Percentiles rank a stretch among this genome's conserved stretches.
Conservation (phyloP, 805 yeast genomes). For the Pichia membranifaciens region DNA sequence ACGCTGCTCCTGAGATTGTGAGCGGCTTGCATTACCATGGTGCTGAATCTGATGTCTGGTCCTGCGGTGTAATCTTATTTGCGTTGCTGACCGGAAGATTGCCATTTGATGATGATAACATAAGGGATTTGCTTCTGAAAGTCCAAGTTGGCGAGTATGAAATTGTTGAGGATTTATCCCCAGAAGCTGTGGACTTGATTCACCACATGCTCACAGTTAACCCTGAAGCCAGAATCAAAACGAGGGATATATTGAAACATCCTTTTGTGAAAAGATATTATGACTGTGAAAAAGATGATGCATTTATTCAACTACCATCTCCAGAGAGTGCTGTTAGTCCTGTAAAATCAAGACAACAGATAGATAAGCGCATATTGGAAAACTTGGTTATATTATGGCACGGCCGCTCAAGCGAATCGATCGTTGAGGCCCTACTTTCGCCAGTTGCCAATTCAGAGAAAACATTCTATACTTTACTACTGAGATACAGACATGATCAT, state of each 20-base stretch:
- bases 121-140: constrained; percentile 76
- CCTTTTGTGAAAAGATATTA: constrained; percentile 78
- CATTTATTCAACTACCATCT: constrained; percentile 42
- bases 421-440: constrained; percentile 25
- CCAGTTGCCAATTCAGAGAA: constrained; percentile 32
- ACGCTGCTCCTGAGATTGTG: constrained; percentile 97
- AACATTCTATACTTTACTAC: constrained; percentile 33
- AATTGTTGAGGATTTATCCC: constrained; percentile 74
- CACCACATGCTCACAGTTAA: constrained; percentile 74
- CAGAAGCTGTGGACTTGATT: constrained; percentile 84
- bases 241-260: constrained; percentile 70
- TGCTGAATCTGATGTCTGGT: constrained; percentile 96
- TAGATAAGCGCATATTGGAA: constrained; percentile 48
- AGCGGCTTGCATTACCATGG: constrained; percentile 95
- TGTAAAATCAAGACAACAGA: constrained; percentile 37
- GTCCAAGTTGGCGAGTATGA: constrained; percentile 86
- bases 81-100: constrained; percentile 91
- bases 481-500: constrained; percentile 34
- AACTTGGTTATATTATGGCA: constrained; percentile 56
- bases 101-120: constrained; percentile 96
- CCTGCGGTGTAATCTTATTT: constrained; percentile 91
- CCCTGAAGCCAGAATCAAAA: constrained; percentile 73
- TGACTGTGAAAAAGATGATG: constrained; percentile 33
- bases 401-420: constrained; percentile 39
- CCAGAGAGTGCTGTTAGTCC: constrained; percentile 49